Percentiles rank a stretch among this genome's conserved stretches.
phyloP scores from a whole-genome alignment of 2,329 filamentous ascomycete genomes.

The Clarireedia sp. region DNA sequence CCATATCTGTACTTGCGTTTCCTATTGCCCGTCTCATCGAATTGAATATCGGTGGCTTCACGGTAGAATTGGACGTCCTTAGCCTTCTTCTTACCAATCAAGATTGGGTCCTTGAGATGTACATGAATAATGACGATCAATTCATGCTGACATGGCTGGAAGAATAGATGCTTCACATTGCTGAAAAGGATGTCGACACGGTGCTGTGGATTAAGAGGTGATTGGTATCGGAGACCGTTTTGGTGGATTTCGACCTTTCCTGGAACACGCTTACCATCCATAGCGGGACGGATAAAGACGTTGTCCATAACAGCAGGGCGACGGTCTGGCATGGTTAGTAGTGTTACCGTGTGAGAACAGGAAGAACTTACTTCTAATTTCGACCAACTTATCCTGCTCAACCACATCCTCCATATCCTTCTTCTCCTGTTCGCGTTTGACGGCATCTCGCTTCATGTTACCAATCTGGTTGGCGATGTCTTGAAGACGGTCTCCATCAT shows the following conservation, averaged over 20 bases:
- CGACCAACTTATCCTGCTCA: slow-evolving; percentile 93
- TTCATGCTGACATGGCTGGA: slow-evolving; percentile 94
- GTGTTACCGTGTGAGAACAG: not conserved
- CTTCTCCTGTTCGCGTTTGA: slow-evolving; percentile 94
- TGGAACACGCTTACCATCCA: slow-evolving; percentile 94
- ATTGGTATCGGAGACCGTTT: slow-evolving; percentile 94
- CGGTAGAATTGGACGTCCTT: slow-evolving; percentile 98
- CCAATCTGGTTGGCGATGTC: slow-evolving; percentile 90
- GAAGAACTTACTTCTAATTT: slow-evolving; percentile 70
- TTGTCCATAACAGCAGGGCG: slow-evolving; percentile 86
- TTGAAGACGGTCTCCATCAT: slow-evolving; percentile 78
- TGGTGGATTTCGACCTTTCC: slow-evolving; percentile 97
- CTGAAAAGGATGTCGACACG: slow-evolving; percentile 92
- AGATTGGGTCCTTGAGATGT: slow-evolving; percentile 94
- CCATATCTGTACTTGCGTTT: slow-evolving; percentile 97
- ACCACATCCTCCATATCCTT: slow-evolving; percentile 99
- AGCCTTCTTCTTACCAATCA: slow-evolving; percentile 96
- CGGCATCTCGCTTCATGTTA: slow-evolving; percentile 87
- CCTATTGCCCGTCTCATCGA: slow-evolving; percentile 96
- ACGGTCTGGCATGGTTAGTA: slow-evolving; percentile 52
- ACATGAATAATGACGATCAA: slow-evolving; percentile 97
- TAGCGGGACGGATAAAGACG: slow-evolving; percentile 87
- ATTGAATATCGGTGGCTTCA: slow-evolving; percentile 96
- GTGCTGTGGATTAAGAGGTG: slow-evolving; percentile 69
- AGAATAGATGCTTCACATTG: slow-evolving; percentile 98